These are phyloP conservation scores for Zoysia pacifica DNA, from an alignment of 176 grass and related monocot species.

Conservation along the genomic window DNA sequence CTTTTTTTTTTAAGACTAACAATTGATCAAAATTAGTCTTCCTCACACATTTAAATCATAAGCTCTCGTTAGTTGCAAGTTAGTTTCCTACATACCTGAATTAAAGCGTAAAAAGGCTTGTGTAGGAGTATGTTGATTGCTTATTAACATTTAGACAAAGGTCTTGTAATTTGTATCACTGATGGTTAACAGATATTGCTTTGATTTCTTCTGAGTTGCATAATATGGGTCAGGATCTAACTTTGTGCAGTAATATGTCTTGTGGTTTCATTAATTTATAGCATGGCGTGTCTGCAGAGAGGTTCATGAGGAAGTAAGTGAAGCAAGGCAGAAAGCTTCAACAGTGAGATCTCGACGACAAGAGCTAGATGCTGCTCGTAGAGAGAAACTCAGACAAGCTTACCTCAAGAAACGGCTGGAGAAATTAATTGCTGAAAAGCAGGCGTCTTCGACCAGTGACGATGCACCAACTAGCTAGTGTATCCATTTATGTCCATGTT, in stretches of 20 bases:
- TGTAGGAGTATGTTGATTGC: neutral
- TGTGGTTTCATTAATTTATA: conserved; percentile 33
- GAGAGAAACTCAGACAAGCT: conserved; percentile 89
- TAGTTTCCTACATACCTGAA: neutral
- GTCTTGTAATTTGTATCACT: neutral
- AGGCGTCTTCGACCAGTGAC: conserved; percentile 45
- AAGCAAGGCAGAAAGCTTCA: conserved; percentile 78
- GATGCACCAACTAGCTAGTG: conserved; percentile 40
- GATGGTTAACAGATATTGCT: neutral
- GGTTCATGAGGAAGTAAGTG: conserved; percentile 87
- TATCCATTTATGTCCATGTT: neutral
- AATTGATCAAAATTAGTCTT: neutral
- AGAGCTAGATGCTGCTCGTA: conserved; percentile 77
- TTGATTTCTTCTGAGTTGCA: neutral
- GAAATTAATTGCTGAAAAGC: conserved; percentile 72
- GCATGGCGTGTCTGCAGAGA: conserved; percentile 55
- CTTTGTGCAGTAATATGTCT: conserved; percentile 14
- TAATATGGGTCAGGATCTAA: neutral
- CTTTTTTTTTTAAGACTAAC: neutral
- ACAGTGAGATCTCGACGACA: conserved; percentile 69
- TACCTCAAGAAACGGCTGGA: conserved; percentile 93
- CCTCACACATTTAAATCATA: neutral
- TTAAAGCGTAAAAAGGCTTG: neutral
- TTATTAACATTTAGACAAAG: neutral
- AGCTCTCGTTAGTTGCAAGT: neutral